phyloP scores from a whole-genome alignment of 768 basidiomycete species.

The Dioszegia crocea region DNA sequence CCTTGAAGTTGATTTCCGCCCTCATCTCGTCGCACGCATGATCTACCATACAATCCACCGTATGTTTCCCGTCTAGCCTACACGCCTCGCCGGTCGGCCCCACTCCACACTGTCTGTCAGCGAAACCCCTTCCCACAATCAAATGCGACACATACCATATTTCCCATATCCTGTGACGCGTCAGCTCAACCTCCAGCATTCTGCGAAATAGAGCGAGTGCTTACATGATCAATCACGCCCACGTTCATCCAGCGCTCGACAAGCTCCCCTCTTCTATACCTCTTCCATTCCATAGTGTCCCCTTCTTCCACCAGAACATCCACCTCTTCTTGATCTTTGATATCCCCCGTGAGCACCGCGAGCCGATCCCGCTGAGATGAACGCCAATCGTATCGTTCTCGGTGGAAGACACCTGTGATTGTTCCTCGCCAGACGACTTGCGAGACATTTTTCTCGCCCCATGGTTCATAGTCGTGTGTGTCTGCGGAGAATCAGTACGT shows the following conservation, averaged over 20 bases:
- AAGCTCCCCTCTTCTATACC: neutral
- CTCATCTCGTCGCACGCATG: slow-evolving; percentile 3
- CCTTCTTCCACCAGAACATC: slow-evolving; percentile 15
- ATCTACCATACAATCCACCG: neutral
- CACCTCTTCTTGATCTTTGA: neutral
- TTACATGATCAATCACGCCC: slow-evolving; percentile 16
- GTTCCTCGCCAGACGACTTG: slow-evolving; percentile 9
- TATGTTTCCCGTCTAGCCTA: slow-evolving; percentile 4
- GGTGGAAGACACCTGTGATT: slow-evolving; percentile 11
- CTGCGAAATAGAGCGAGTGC: slow-evolving; percentile 12
- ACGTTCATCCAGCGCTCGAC: slow-evolving; percentile 13
- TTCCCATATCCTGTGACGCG: slow-evolving; percentile 1
- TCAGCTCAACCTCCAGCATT: slow-evolving; percentile 13
- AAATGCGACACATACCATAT: neutral
- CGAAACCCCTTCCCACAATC: neutral
- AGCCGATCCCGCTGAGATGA: slow-evolving; percentile 9
- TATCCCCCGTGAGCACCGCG: neutral
- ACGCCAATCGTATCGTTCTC: slow-evolving; percentile 11
- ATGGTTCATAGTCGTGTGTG: slow-evolving; percentile 3
- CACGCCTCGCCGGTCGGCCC: slow-evolving; percentile 8
- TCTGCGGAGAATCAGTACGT: neutral
- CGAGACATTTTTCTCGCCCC: slow-evolving; percentile 3
- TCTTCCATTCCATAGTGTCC: neutral
- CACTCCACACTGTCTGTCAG: neutral
- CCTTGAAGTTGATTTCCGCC: slow-evolving; percentile 4